A percentile compares a stretch with the other conserved stretches of the same genome.
Evolutionary conservation across 192 early-diverging fungal species (phyloP).

Genomic region (Powellomyces hirtus): DNA sequence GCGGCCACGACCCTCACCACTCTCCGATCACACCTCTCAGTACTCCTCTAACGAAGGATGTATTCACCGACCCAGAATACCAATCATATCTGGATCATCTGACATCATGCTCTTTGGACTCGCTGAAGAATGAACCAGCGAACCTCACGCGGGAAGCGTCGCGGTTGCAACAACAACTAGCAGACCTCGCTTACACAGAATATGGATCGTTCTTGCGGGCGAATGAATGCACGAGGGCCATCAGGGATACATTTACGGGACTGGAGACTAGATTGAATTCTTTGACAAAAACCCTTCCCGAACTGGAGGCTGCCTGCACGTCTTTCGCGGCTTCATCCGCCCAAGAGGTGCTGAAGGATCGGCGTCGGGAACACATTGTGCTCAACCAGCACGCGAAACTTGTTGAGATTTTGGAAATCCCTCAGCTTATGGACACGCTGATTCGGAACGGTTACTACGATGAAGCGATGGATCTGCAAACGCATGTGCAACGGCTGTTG

Average conservation of each 20-base stretch:
- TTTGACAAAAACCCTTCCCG: slow-evolving; percentile 47
- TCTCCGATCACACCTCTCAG: neutral
- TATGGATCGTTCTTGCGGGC: slow-evolving; percentile 69
- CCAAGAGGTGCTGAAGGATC: slow-evolving; percentile 1
- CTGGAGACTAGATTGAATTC: slow-evolving; percentile 45
- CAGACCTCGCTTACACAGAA: slow-evolving; percentile 63
- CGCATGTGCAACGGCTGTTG: slow-evolving; percentile 59
- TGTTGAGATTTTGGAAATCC: slow-evolving; percentile 74
- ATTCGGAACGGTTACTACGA: slow-evolving; percentile 78
- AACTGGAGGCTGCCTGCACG: slow-evolving; percentile 44
- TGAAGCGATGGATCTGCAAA: slow-evolving; percentile 77
- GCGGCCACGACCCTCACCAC: neutral
- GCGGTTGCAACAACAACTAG: slow-evolving; percentile 57
- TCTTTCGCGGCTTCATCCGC: slow-evolving; percentile 35
- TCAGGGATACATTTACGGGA: slow-evolving; percentile 48
- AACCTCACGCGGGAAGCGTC: slow-evolving; percentile 50
- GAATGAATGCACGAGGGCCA: slow-evolving; percentile 52
- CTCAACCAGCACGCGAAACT: slow-evolving; percentile 42
- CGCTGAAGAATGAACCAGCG: slow-evolving; percentile 57
- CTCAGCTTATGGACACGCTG: slow-evolving; percentile 77
- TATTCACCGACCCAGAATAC: slow-evolving; percentile 26
- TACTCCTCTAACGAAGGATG: slow-evolving; percentile 8
- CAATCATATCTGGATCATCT: slow-evolving; percentile 58
- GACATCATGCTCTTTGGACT: slow-evolving; percentile 57
- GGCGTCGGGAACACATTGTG: neutral